Evolutionary conservation across 352 stramenopile genomes (phyloP), one percentile per base, ranked within the genome.

Genomic region (Lagenidium giganteum): DNA sequence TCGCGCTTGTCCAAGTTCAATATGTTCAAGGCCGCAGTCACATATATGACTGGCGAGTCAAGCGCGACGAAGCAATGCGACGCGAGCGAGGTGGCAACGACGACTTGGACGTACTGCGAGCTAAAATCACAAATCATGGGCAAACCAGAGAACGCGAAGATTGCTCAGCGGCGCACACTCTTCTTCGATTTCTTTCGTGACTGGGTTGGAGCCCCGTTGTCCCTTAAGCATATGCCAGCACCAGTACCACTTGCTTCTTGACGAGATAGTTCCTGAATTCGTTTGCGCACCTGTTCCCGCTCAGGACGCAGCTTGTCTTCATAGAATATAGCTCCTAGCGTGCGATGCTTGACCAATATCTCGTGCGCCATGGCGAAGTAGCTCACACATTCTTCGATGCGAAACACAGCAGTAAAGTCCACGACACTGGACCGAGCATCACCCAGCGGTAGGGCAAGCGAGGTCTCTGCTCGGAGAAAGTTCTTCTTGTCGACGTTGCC

Each of bases 291-390:
- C 24, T 61, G 54, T 29, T 49, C 36, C 3, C 36, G 74, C 52
- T 61, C 76, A 27, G 20, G 46, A 35, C 49, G 24, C 13, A 73
- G 35, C 13, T 26, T 36, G 8, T 84, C 70, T 46, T 86, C 70
- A 58, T 71, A 88, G 48, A 88, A 61, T 58, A 86, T 77, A 24
- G 67, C 64, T 2, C 55, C 72, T 11, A 88, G 59, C 18, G 61
- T 70, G 11, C 53, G 35, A 11, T 68, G 72, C 36, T 71, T 69
- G 22, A 21, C 49, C 23, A 86, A 52, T 23, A 85, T 78, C 30
- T 81, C 67, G 34, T 65, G 75, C 21, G 70, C 71, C 75, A 83
- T 86, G 1, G 64, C 66, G 42, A 90, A 90, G 11, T 66, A 69
- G 14, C 85, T 66, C 8, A 87, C 63, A 41, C 71, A 84, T 33